Evolutionary conservation across 805 yeast genomes (phyloP).

Genomic region (Metschnikowia bowlesiae): DNA sequence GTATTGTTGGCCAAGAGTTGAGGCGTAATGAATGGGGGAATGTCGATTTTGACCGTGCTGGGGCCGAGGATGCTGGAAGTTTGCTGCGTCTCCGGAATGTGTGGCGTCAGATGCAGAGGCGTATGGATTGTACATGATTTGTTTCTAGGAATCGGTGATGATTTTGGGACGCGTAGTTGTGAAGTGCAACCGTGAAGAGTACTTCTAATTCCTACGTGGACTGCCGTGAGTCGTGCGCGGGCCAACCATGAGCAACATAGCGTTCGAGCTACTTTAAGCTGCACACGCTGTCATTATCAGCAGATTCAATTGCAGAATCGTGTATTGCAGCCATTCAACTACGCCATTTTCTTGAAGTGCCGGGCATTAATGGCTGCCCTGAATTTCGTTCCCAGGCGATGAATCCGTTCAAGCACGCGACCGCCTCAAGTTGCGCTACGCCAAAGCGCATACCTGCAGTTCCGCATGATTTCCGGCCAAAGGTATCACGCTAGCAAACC

Average conservation of each 20-base stretch:
- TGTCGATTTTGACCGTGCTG: slow-evolving; percentile 11
- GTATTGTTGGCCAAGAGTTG: not conserved
- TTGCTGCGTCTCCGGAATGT: slow-evolving; percentile 8
- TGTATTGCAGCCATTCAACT: no score
- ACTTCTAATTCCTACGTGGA: not conserved
- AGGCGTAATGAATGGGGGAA: not conserved
- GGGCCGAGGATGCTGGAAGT: slow-evolving; percentile 20
- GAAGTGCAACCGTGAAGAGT: not conserved
- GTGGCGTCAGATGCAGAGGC: slow-evolving; percentile 21
- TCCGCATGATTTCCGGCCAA: not conserved
- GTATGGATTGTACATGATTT: slow-evolving; percentile 38
- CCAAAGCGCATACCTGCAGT: slow-evolving; percentile 3
- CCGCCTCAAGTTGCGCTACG: not conserved
- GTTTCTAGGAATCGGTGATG: not conserved
- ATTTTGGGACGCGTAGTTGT: not conserved
- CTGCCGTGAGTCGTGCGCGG: not conserved
- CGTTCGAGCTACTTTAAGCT: not conserved
- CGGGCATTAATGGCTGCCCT: no score
- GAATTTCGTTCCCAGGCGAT: not conserved
- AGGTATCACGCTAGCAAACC: slow-evolving; percentile 1
- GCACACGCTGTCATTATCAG: not conserved
- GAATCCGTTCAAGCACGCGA: not conserved
- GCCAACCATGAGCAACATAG: not conserved
- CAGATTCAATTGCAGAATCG: not conserved
- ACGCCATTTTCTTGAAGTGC: not conserved